Conservation (phyloP, 441 rosid species). For the Adansonia rubrostipa region DNA sequence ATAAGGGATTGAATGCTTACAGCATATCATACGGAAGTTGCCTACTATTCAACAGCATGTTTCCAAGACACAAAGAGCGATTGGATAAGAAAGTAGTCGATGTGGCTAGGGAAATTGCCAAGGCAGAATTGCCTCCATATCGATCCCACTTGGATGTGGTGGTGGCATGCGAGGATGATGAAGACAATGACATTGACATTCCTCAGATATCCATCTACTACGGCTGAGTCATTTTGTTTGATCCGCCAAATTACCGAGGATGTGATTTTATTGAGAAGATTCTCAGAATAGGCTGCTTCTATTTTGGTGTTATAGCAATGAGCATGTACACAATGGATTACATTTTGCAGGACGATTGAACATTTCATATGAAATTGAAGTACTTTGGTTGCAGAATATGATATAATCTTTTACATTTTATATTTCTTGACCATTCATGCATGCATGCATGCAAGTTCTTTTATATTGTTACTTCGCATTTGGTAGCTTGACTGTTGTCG, state of each 20-base stretch:
- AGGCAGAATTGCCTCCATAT: constrained; percentile 67
- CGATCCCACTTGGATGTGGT: constrained; percentile 78
- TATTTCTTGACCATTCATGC: neutral
- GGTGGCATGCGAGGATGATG: constrained; percentile 87
- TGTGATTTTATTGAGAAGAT: neutral
- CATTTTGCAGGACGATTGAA: neutral
- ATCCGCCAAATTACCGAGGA: neutral
- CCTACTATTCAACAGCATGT: constrained; percentile 82
- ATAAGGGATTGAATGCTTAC: too few species aligned
- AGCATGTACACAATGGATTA: neutral
- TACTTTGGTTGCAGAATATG: neutral
- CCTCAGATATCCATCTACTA: constrained; percentile 81
- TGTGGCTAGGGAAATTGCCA: constrained; percentile 80
- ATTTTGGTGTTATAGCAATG: neutral
- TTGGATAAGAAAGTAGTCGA: constrained; percentile 78
- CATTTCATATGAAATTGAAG: neutral
- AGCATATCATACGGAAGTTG: constrained; percentile 80
- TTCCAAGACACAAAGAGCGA: constrained; percentile 74
- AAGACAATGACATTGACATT: constrained; percentile 78
- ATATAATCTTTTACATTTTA: neutral
- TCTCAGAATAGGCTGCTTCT: neutral
- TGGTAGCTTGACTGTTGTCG: neutral
- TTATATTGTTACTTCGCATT: neutral
- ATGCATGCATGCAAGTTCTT: neutral
- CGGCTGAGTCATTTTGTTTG: constrained; percentile 32